Evolutionary conservation across 768 basidiomycete genomes (phyloP).

Genomic region (Fomitopsis pulvina): DNA sequence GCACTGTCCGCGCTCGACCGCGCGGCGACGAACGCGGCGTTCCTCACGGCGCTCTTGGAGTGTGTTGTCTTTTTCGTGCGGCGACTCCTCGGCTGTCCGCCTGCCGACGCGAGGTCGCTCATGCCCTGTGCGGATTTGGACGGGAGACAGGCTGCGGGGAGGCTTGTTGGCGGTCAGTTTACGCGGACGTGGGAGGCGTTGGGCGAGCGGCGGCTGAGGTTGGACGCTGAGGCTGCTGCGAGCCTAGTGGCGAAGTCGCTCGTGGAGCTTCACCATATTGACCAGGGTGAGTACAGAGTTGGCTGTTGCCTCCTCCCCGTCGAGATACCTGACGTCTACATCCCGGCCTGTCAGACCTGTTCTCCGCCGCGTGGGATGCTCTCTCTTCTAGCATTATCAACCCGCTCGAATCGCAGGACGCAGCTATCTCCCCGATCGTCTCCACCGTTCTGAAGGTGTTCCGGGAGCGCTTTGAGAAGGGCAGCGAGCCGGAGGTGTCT

Average conservation of each 20-base stretch:
- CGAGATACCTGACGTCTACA: not conserved
- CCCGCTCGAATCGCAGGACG: slow-evolving; percentile 1
- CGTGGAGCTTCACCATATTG: slow-evolving; percentile 16
- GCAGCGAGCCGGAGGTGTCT: slow-evolving; percentile 18
- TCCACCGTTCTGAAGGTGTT: slow-evolving; percentile 43
- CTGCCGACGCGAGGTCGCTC: slow-evolving; percentile 8
- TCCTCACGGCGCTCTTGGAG: slow-evolving; percentile 66
- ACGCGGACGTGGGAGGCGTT: slow-evolving; percentile 44
- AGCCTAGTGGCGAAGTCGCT: slow-evolving; percentile 39
- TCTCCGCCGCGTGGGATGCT: slow-evolving; percentile 41
- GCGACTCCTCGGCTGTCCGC: slow-evolving; percentile 27
- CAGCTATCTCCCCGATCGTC: slow-evolving; percentile 28
- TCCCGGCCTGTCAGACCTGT: slow-evolving; percentile 33
- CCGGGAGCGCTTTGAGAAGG: slow-evolving; percentile 31
- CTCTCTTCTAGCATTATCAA: slow-evolving; percentile 28
- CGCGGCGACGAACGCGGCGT: slow-evolving; percentile 49
- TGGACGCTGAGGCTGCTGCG: slow-evolving; percentile 38
- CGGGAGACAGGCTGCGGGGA: slow-evolving; percentile 3
- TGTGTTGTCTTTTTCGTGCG: slow-evolving; percentile 54
- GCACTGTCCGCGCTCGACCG: slow-evolving; percentile 56
- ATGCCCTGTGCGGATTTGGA: slow-evolving; percentile 2
- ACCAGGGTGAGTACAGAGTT: slow-evolving; percentile 21
- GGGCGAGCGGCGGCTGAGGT: slow-evolving; percentile 35
- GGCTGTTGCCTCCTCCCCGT: not conserved
- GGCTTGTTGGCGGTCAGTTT: slow-evolving; percentile 40